A percentile compares a stretch with the other conserved stretches of the same genome.
These are phyloP conservation scores for Articulospora tetracladia DNA, from an alignment of 495 filamentous ascomycete species.

Conservation along the genomic window DNA sequence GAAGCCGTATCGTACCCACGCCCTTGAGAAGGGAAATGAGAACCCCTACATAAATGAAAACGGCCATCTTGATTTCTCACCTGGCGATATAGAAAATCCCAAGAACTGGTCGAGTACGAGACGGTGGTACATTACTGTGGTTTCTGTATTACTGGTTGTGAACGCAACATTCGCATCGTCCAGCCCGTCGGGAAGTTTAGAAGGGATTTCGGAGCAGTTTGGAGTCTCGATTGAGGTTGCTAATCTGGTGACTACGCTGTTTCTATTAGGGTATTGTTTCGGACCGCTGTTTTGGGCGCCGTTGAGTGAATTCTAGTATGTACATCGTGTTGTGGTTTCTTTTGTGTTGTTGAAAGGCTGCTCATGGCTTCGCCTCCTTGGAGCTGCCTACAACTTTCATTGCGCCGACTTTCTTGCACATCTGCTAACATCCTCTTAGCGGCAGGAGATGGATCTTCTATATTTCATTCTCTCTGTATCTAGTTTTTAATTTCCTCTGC, in stretches of 20 bases:
- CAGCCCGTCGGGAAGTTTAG: constrained; percentile 66
- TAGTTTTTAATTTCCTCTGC: constrained; percentile 59
- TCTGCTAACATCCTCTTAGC: not conserved
- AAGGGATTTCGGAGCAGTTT: constrained; percentile 57
- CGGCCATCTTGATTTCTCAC: constrained; percentile 64
- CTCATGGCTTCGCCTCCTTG: no score
- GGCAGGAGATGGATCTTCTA: constrained; percentile 63
- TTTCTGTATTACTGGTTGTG: constrained; percentile 68
- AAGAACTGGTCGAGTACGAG: constrained; percentile 54
- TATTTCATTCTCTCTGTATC: constrained; percentile 30
- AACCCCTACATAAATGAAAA: constrained; percentile 35
- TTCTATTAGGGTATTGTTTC: constrained; percentile 71
- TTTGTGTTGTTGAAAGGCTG: no score
- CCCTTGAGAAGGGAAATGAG: constrained; percentile 20
- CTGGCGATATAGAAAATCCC: constrained; percentile 70
- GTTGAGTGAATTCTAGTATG: constrained; percentile 60
- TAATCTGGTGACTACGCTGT: constrained; percentile 68
- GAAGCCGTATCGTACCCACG: constrained; percentile 33
- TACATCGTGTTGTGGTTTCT: no score
- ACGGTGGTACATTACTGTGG: constrained; percentile 69
- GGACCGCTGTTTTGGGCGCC: constrained; percentile 68
- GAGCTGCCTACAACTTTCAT: no score
- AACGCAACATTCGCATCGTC: constrained; percentile 76
- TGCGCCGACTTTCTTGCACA: no score
- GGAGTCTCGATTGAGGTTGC: constrained; percentile 54